These are phyloP conservation scores for Aspergillus bombycis DNA, from an alignment of 2,329 filamentous ascomycete genomes.

Conservation along the genomic window DNA sequence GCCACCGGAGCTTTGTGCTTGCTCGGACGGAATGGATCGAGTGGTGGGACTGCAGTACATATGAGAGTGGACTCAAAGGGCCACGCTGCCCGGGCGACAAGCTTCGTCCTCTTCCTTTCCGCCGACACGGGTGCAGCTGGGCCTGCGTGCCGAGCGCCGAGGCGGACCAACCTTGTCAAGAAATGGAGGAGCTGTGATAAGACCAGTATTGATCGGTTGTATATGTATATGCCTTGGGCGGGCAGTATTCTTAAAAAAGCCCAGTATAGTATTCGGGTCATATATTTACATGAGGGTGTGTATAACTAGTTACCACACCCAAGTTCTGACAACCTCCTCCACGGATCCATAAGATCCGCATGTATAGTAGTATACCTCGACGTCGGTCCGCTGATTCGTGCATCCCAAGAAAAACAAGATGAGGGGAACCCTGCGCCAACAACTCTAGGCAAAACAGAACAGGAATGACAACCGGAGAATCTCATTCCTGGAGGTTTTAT, in stretches of 20 bases:
- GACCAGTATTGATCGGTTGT: background rate
- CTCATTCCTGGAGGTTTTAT: background rate
- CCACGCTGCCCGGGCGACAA: conserved; percentile 33
- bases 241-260: background rate
- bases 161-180: background rate
- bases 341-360: background rate
- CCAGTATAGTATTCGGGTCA: background rate
- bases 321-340: background rate
- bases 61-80: conserved; percentile 42
- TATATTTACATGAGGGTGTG: background rate
- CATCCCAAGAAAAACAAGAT: background rate
- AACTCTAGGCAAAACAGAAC: background rate
- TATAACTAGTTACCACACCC: background rate
- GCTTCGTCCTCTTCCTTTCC: conserved; percentile 44
- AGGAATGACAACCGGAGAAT: background rate
- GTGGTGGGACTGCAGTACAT: conserved; percentile 47
- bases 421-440: background rate
- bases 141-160: conserved; percentile 34
- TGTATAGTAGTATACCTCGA: background rate
- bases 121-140: conserved; percentile 46
- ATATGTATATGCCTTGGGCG: background rate
- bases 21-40: conserved; percentile 49
- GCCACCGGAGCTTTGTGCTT: conserved; percentile 44
- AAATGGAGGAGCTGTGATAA: background rate
- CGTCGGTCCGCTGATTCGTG: background rate